phyloP scores from a whole-genome alignment of 1,139 yeast species.

The Sugiyamaella neomexicana region DNA sequence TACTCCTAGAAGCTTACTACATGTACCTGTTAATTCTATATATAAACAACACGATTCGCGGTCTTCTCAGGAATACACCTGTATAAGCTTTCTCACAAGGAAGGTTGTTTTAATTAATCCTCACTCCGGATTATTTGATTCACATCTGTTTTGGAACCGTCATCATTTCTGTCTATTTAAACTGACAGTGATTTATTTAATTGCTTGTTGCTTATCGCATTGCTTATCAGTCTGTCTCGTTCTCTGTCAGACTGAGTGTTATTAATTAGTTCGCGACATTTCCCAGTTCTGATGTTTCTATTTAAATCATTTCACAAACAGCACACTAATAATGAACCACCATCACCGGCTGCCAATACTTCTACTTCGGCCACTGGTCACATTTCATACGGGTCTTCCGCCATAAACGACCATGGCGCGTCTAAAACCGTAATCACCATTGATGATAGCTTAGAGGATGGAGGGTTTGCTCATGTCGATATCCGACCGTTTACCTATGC shows the following conservation, averaged over 20 bases:
- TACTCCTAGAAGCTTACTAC: background rate
- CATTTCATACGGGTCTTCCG: background rate
- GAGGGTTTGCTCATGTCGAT: slow-evolving; percentile 49
- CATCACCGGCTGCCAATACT: background rate
- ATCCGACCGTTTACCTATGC: slow-evolving; percentile 52
- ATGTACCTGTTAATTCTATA: background rate
- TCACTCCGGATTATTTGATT: background rate
- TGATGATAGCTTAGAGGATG: slow-evolving; percentile 33
- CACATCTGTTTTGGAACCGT: too few species aligned
- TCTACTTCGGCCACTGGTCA: background rate
- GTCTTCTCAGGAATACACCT: background rate
- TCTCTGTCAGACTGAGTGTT: background rate
- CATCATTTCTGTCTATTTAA: too few species aligned
- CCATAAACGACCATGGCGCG: slow-evolving; percentile 3
- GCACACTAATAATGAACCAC: slow-evolving; percentile 4
- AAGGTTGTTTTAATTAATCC: background rate
- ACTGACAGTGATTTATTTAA: background rate
- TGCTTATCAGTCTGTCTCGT: background rate
- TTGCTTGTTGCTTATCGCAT: background rate
- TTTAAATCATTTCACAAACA: slow-evolving; percentile 10
- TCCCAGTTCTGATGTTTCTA: slow-evolving; percentile 7
- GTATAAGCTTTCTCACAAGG: background rate
- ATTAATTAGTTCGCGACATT: background rate
- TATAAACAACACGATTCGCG: slow-evolving; percentile 14
- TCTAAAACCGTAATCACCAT: slow-evolving; percentile 13